Conservation (phyloP, 2,329 filamentous ascomycete genomes). For the Dactylellina parvicollis region DNA sequence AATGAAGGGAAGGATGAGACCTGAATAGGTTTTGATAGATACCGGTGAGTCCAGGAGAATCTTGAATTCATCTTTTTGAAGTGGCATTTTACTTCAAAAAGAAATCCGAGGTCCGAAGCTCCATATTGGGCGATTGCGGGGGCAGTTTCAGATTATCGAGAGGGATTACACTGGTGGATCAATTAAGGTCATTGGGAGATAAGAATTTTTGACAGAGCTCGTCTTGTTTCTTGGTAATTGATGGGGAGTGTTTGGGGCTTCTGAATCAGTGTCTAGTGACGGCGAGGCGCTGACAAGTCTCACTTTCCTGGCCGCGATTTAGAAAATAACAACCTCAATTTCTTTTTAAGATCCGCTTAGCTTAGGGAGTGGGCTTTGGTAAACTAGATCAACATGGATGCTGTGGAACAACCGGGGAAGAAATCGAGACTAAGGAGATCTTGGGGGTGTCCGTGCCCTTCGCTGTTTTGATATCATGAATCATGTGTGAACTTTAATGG, state of each 20-base stretch:
- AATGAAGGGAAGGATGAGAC: background rate
- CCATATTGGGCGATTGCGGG: constrained; percentile 17
- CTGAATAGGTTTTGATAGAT: background rate
- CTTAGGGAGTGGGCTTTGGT: constrained; percentile 7
- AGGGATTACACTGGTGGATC: background rate
- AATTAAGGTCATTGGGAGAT: constrained; percentile 7
- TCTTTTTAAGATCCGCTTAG: constrained; percentile 22
- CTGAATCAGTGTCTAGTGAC: background rate
- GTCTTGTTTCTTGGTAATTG: constrained; percentile 19
- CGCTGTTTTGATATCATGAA: constrained; percentile 20
- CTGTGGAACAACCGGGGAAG: background rate
- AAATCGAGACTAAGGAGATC: constrained; percentile 13
- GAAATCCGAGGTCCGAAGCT: background rate
- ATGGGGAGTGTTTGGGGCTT: constrained; percentile 2
- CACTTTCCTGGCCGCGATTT: constrained; percentile 21
- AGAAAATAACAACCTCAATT: background rate
- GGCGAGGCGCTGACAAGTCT: background rate
- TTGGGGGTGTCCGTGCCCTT: constrained; percentile 29
- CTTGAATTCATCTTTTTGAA: constrained; percentile 13
- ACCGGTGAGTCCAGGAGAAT: background rate
- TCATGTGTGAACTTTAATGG: constrained; percentile 42
- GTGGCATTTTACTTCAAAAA: background rate
- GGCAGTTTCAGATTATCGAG: constrained; percentile 45
- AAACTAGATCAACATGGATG: background rate
- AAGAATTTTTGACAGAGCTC: constrained; percentile 17